Conservation (phyloP, 306 rosid species). For the Psophocarpus tetragonolobus region DNA sequence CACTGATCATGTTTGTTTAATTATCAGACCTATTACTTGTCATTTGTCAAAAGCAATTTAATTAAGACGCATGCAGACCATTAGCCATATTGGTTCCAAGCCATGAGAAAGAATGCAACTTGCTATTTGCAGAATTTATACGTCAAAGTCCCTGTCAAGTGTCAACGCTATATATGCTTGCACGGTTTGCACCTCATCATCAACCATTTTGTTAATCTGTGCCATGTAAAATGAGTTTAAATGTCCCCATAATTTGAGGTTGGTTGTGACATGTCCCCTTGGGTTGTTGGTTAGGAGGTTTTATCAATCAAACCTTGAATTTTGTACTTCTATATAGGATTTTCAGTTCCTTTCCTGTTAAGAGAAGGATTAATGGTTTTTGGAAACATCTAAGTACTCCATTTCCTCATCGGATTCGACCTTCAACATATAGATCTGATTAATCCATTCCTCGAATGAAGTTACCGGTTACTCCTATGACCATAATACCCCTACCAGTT, state of each 20-base stretch:
- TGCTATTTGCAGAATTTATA: background rate
- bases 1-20: no score
- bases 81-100: background rate
- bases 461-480: no score
- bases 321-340: background rate
- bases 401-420: background rate
- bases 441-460: background rate
- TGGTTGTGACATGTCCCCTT: background rate
- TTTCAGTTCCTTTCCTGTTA: slow-evolving; percentile 9
- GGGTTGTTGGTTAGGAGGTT: background rate
- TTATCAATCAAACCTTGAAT: background rate
- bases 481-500: no score
- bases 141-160: background rate
- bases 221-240: slow-evolving; percentile 8
- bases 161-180: background rate
- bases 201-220: background rate
- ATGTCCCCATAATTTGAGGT: slow-evolving; percentile 20
- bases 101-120: background rate
- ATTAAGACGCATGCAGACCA: background rate
- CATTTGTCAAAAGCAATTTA: background rate
- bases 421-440: background rate
- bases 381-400: background rate
- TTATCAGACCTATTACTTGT: no score
- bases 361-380: slow-evolving; percentile 1
- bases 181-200: background rate